Conservation (phyloP, 495 filamentous ascomycete genomes). For the Penicillium lagena region DNA sequence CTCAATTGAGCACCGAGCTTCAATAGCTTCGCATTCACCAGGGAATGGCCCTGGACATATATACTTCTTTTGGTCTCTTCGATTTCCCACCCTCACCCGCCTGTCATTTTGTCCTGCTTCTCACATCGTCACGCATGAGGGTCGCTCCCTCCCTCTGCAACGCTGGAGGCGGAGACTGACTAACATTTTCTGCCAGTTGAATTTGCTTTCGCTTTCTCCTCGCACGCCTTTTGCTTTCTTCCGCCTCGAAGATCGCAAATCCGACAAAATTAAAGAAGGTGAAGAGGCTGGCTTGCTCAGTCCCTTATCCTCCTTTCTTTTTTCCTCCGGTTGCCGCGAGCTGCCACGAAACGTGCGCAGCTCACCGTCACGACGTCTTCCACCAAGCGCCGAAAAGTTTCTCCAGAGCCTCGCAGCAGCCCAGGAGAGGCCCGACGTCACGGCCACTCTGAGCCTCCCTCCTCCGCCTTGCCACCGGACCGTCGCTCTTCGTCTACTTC, state of each 20-base stretch:
- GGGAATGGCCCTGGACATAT: too few species aligned
- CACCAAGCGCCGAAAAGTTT: conserved; percentile 84
- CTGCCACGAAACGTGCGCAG: conserved; percentile 52
- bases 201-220: conserved; percentile 6
- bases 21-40: too few species aligned
- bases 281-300: not conserved
- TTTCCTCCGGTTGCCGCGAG: conserved; percentile 25
- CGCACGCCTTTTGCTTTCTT: not conserved
- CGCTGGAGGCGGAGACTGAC: not conserved
- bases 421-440: conserved; percentile 36
- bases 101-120: too few species aligned
- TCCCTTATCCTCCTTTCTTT: conserved; percentile 5
- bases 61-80: too few species aligned
- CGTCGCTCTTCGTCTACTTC: conserved; percentile 24
- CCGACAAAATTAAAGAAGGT: not conserved
- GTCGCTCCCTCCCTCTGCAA: too few species aligned
- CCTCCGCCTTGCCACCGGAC: conserved; percentile 18
- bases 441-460: conserved; percentile 26
- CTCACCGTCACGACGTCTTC: conserved; percentile 83
- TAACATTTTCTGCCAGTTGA: conserved; percentile 17
- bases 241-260: conserved; percentile 1
- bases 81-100: too few species aligned
- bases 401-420: conserved; percentile 43
- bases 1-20: too few species aligned
- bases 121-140: too few species aligned